Conservation (phyloP, 805 yeast species). For the Jamesozyma spencerorum region DNA sequence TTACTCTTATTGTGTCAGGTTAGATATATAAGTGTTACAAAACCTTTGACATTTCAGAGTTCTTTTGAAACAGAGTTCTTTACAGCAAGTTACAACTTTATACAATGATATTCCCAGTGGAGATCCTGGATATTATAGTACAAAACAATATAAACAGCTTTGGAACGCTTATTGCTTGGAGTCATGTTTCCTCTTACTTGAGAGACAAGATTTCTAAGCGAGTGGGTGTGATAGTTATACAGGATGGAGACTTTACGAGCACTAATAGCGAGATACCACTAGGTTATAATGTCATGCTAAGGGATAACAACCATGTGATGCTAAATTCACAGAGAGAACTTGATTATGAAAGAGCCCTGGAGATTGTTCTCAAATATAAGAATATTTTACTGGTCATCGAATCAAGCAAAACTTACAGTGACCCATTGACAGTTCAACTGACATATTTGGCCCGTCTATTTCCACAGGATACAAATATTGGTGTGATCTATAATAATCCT, state of each 20-base stretch:
- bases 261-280: slow-evolving; percentile 5
- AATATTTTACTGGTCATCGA: slow-evolving; percentile 17
- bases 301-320: slow-evolving; percentile 7
- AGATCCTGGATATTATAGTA: slow-evolving; percentile 19
- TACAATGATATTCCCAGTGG: slow-evolving; percentile 20
- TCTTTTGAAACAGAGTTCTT: too few species aligned
- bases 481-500: slow-evolving; percentile 17
- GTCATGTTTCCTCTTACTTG: slow-evolving; percentile 11
- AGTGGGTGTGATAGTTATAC: slow-evolving; percentile 19
- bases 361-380: slow-evolving; percentile 9
- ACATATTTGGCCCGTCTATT: slow-evolving; percentile 9
- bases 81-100: too few species aligned
- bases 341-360: neutral
- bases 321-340: slow-evolving; percentile 8
- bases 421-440: slow-evolving; percentile 12
- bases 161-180: slow-evolving; percentile 21
- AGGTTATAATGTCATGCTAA: slow-evolving; percentile 11
- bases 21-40: too few species aligned
- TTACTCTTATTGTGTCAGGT: too few species aligned
- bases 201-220: slow-evolving; percentile 8
- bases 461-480: slow-evolving; percentile 10
- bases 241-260: slow-evolving; percentile 8
- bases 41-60: too few species aligned
- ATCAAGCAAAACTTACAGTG: slow-evolving; percentile 18
- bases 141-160: slow-evolving; percentile 16